Conservation (phyloP, 75 land plant species). For the Cunninghamia lanceolata region DNA sequence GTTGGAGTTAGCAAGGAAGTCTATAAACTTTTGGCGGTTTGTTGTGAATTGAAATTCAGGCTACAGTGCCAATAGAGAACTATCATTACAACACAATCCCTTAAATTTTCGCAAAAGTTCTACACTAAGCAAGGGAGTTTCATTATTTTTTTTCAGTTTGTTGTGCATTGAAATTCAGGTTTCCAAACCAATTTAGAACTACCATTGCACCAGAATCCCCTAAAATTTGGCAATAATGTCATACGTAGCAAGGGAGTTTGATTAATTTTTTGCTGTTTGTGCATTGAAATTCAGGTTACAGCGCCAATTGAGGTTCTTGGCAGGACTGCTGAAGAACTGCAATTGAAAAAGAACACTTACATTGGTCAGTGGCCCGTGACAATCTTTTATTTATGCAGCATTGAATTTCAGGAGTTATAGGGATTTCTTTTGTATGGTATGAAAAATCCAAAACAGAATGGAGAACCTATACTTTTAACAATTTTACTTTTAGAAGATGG, state of each 20-base stretch:
- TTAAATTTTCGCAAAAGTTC: background rate
- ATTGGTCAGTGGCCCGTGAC: slow-evolving; percentile 41
- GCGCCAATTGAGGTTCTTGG: slow-evolving; percentile 77
- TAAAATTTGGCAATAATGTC: background rate
- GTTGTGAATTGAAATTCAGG: no score
- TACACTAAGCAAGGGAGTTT: background rate
- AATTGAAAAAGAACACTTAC: slow-evolving; percentile 67
- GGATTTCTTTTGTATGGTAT: background rate
- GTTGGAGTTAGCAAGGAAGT: no score
- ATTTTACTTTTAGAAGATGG: background rate
- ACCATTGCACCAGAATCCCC: no score
- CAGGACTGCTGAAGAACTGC: slow-evolving; percentile 66
- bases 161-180: slow-evolving; percentile 34
- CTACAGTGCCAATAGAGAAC: no score
- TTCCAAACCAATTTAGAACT: slow-evolving; percentile 54
- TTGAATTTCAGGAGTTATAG: background rate
- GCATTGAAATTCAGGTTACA: slow-evolving; percentile 44
- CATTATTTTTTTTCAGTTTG: background rate
- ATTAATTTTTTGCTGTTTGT: background rate
- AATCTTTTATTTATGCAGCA: background rate
- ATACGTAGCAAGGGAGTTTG: background rate
- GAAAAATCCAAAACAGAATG: background rate
- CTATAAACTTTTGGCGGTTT: no score
- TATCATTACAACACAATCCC: background rate
- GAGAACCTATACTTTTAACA: background rate